Conservation (phyloP, 2,329 filamentous ascomycete species). For the Pyricularia sp. region DNA sequence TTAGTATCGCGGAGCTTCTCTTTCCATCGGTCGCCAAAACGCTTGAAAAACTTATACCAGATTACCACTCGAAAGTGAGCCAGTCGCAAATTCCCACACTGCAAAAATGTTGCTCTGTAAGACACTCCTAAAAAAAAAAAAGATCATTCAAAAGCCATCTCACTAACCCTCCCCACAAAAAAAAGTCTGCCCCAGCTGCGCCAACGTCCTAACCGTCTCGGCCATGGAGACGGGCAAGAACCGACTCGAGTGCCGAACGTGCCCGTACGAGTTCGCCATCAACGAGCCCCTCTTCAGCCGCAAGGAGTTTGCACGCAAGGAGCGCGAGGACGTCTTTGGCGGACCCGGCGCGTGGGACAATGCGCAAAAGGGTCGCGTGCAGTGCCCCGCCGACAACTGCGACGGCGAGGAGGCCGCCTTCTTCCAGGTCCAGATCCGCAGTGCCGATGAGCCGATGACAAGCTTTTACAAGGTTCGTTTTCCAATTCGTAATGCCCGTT, state of each 20-base stretch:
- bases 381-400: conserved; percentile 74
- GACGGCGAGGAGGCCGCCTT: conserved; percentile 78
- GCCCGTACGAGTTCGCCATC: conserved; percentile 81
- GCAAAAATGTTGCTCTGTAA: conserved; percentile 54
- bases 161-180: background rate
- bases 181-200: conserved; percentile 69
- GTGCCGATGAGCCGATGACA: conserved; percentile 97
- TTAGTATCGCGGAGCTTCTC: background rate
- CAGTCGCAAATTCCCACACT: background rate
- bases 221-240: conserved; percentile 47
- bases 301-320: conserved; percentile 73
- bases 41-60: background rate
- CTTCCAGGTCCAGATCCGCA: conserved; percentile 94
- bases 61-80: background rate
- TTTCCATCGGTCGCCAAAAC: background rate
- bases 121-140: conserved; percentile 5
- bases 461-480: conserved; percentile 70
- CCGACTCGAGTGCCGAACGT: conserved; percentile 89
- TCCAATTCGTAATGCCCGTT: background rate
- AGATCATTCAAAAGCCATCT: conserved; percentile 2
- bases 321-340: conserved; percentile 81
- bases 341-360: conserved; percentile 84
- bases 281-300: conserved; percentile 68
- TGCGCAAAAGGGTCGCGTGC: conserved; percentile 68
- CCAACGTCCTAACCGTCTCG: conserved; percentile 70